These are phyloP conservation scores for Aureobasidium sp. DNA, from an alignment of 2,329 filamentous ascomycete genomes.

Conservation along the genomic window DNA sequence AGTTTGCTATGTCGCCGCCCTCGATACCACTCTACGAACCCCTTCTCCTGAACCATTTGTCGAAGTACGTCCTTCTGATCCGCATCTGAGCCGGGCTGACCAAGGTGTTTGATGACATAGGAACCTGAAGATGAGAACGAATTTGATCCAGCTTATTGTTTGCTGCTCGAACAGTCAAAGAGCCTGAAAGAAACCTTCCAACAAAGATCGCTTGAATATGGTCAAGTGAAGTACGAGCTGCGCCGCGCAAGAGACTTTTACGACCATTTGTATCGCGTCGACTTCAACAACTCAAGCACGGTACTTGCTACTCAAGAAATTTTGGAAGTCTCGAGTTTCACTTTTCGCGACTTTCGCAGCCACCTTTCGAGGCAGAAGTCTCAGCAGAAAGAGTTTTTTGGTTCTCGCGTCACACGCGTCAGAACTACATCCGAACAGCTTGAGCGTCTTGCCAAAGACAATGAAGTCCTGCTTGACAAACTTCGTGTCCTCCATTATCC, in stretches of 20 bases:
- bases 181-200: neutral
- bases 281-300: too few species aligned
- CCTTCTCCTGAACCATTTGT: neutral
- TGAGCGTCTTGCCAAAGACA: neutral
- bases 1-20: neutral
- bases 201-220: neutral
- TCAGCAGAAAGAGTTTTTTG: neutral
- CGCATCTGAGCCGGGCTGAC: neutral
- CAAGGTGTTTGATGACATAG: neutral
- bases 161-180: neutral
- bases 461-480: neutral
- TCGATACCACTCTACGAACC: neutral
- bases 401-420: too few species aligned
- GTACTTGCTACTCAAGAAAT: neutral
- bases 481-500: neutral
- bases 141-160: neutral
- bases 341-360: neutral
- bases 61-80: neutral
- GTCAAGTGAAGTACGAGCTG: neutral
- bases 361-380: neutral
- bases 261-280: neutral
- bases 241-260: neutral
- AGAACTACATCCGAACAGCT: neutral
- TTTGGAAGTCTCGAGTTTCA: neutral
- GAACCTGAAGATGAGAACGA: neutral